Evolutionary conservation across 192 early-diverging fungal genomes (phyloP), one percentile per base, ranked within the genome.

Genomic region (Gigaspora rosea): DNA sequence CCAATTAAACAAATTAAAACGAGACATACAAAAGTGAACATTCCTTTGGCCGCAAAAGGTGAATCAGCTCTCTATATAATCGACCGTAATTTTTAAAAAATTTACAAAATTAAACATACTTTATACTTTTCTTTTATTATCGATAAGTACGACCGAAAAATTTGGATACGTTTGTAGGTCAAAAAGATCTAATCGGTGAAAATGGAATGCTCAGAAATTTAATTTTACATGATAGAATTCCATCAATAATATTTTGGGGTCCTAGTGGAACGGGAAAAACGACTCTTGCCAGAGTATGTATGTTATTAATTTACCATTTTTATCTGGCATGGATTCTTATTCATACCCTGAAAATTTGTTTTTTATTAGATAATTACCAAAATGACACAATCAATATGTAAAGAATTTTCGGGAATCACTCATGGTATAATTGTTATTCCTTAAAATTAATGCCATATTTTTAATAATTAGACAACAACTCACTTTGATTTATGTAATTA

Each of bases 221-320:
- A 4, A 92, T 95, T 0, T 83, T 89, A 33, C 79, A 85, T 47
- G 89, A 94, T 49, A 83, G 79, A 59, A 85, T 95, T 1, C 89
- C 92, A 62, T 93, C 91, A 2, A 88, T 96, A 81, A 87, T 97
- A 8, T 84, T 97, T n/a, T 97, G 91, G 91, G 82, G 80, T 2
- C 80, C 80, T 11, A 79, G 80, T 48, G 82, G 82, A 46, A 73
- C 75, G 13, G 82, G 82, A 22, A 84, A 84, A 41, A 84, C 82
- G 1, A 84, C 82, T 10, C 64, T 84, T 5, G 82, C 82, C 10
- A 78, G 76, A 57, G 71, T 3, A 41, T 8, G 15, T 66, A 46
- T 50, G n/a, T 46, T 66, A 1, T 27, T 68, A 18, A 68, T 22
- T 68, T 48, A 10, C 9, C 9, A 0, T 63, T 35, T 63, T 20